Conservation (phyloP, 352 stramenopile genomes). For the Globisporangium alternatum region DNA sequence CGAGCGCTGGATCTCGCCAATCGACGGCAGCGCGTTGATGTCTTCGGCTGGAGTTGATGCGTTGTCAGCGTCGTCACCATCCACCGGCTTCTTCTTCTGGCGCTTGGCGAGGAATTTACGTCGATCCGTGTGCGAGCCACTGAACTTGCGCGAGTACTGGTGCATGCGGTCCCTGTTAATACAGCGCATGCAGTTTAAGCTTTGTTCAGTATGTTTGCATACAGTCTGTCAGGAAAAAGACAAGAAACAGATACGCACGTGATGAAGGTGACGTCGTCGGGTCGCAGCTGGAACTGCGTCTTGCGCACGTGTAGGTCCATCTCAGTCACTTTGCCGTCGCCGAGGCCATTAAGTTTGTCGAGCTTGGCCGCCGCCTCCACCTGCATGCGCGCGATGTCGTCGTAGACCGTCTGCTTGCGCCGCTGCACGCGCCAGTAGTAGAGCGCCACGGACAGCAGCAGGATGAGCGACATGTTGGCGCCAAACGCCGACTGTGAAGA, state of each 20-base stretch:
- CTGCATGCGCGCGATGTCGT: constrained; percentile 62
- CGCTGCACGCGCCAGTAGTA: constrained; percentile 68
- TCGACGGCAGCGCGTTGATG: constrained; percentile 18
- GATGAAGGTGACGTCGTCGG: constrained; percentile 59
- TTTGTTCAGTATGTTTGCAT: background rate
- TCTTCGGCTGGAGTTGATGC: background rate
- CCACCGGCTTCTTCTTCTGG: constrained; percentile 16
- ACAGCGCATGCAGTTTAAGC: background rate
- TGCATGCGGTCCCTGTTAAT: constrained; percentile 56
- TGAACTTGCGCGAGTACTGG: constrained; percentile 73
- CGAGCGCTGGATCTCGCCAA: background rate
- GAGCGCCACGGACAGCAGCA: constrained; percentile 55
- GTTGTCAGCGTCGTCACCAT: constrained; percentile 35
- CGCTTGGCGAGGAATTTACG: constrained; percentile 66
- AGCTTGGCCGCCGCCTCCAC: constrained; percentile 64
- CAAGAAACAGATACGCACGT: constrained; percentile 61
- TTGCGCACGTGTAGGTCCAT: constrained; percentile 48
- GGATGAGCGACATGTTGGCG: constrained; percentile 56
- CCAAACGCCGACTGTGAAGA: constrained; percentile 46
- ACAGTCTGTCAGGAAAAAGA: background rate
- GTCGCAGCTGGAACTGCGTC: constrained; percentile 68
- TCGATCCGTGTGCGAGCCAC: constrained; percentile 56
- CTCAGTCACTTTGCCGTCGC: constrained; percentile 47
- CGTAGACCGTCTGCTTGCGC: constrained; percentile 58
- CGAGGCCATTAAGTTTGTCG: constrained; percentile 49